Percentiles rank a stretch among this genome's conserved stretches.
Evolutionary conservation across 768 basidiomycete genomes (phyloP).

Genomic region (Boletus edulis): DNA sequence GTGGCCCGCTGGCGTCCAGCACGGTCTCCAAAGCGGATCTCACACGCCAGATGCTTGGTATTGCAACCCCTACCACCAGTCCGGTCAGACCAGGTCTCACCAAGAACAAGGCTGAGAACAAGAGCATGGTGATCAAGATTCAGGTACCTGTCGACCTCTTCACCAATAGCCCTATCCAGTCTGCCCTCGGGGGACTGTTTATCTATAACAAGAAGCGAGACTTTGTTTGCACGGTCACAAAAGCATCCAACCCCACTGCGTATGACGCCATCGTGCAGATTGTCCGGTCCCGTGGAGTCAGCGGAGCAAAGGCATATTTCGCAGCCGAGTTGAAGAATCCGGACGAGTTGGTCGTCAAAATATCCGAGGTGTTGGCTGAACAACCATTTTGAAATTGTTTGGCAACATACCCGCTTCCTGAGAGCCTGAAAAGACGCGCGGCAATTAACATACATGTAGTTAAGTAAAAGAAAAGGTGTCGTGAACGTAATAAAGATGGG

Average conservation of each 20-base stretch:
- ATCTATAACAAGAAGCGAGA: conserved; percentile 56
- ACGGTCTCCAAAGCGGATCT: conserved; percentile 30
- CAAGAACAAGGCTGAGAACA: conserved; percentile 28
- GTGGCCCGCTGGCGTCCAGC: neutral
- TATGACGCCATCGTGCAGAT: conserved; percentile 43
- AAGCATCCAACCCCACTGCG: conserved; percentile 30
- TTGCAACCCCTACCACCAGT: conserved; percentile 22
- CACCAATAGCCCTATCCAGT: neutral
- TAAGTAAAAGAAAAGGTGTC: neutral
- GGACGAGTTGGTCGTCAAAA: conserved; percentile 49
- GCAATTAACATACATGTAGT: neutral
- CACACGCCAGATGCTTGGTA: conserved; percentile 29
- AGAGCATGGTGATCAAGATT: conserved; percentile 51
- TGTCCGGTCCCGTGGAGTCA: conserved; percentile 41
- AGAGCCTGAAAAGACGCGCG: neutral
- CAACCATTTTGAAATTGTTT: conserved; percentile 45
- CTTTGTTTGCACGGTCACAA: conserved; percentile 44
- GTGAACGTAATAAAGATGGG: neutral
- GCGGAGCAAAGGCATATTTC: conserved; percentile 52
- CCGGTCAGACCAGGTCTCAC: conserved; percentile 17
- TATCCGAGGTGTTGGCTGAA: conserved; percentile 51
- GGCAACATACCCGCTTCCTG: neutral
- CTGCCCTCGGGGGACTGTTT: conserved; percentile 29
- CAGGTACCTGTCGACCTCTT: conserved; percentile 39
- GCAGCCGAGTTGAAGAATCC: conserved; percentile 47